Percentiles rank a stretch among this genome's conserved stretches.
Conservation (phyloP, 345 rosid genomes). For the Salix arbutifolia region DNA sequence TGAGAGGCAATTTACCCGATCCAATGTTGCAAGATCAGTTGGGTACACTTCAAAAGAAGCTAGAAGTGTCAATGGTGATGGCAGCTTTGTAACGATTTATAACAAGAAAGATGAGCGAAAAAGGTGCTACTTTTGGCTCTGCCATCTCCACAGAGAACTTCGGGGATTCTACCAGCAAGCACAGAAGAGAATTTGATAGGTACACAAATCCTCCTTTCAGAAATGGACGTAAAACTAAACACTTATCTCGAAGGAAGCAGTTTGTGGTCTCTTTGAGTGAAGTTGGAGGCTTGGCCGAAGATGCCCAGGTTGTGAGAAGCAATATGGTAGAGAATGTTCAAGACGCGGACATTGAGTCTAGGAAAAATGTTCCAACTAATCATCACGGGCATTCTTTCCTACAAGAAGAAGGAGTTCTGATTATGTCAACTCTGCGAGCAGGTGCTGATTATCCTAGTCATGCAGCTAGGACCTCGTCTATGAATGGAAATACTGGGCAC, state of each 20-base stretch:
- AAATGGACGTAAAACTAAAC: too few species aligned
- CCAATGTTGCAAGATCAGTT: slow-evolving; percentile 16
- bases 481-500: too few species aligned
- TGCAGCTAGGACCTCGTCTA: too few species aligned
- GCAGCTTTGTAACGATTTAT: not conserved
- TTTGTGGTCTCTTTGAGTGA: not conserved
- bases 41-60: slow-evolving; percentile 8
- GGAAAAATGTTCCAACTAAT: not conserved
- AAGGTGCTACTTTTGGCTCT: slow-evolving; percentile 5
- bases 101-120: slow-evolving; percentile 12
- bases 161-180: slow-evolving; percentile 11
- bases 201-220: not conserved
- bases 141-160: slow-evolving; percentile 8
- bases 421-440: not conserved
- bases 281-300: slow-evolving; percentile 1
- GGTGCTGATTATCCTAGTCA: too few species aligned
- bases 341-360: not conserved
- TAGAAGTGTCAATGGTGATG: slow-evolving; percentile 19
- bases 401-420: slow-evolving; percentile 12
- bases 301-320: not conserved
- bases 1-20: slow-evolving; percentile 3
- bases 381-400: not conserved
- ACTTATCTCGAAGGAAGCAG: slow-evolving; percentile 2
- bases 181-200: slow-evolving; percentile 20
- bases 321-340: not conserved